Conservation (phyloP, 1,139 yeast genomes). For the Lodderomyces pseudojiufengensis region DNA sequence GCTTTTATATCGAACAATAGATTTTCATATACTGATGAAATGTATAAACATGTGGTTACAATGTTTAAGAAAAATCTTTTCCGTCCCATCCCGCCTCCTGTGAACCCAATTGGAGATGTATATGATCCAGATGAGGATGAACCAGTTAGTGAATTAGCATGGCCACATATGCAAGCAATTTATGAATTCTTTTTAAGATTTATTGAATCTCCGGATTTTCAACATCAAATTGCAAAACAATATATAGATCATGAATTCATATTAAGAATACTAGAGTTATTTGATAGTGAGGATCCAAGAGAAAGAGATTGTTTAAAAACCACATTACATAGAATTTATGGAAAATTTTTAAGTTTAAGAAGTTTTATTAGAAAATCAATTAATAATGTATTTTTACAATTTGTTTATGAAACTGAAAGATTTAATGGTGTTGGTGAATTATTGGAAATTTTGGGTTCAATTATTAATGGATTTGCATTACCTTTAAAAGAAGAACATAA, state of each 20-base stretch:
- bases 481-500: slow-evolving; percentile 98
- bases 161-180: slow-evolving; percentile 99
- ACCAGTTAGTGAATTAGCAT: slow-evolving; percentile 91
- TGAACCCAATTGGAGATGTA: slow-evolving; percentile 92
- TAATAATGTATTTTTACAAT: slow-evolving; percentile 87
- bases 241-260: slow-evolving; percentile 91
- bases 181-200: slow-evolving; percentile 91
- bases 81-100: slow-evolving; percentile 97
- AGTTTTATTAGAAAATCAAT: slow-evolving; percentile 90
- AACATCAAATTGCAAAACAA: slow-evolving; percentile 88
- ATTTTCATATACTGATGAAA: slow-evolving; percentile 82
- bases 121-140: slow-evolving; percentile 99
- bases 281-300: slow-evolving; percentile 94
- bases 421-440: slow-evolving; percentile 96
- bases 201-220: slow-evolving; percentile 92
- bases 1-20: slow-evolving; percentile 82
- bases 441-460: slow-evolving; percentile 90
- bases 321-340: slow-evolving; percentile 91
- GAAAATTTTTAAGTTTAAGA: slow-evolving; percentile 86
- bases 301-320: slow-evolving; percentile 95
- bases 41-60: slow-evolving; percentile 81
- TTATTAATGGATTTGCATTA: slow-evolving; percentile 95
- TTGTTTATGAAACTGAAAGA: slow-evolving; percentile 91
- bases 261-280: slow-evolving; percentile 72
- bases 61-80: slow-evolving; percentile 89